Evolutionary conservation across 495 filamentous ascomycete genomes (phyloP), one percentile per base, ranked within the genome.

Genomic region (Aspergillus coremiiformis): DNA sequence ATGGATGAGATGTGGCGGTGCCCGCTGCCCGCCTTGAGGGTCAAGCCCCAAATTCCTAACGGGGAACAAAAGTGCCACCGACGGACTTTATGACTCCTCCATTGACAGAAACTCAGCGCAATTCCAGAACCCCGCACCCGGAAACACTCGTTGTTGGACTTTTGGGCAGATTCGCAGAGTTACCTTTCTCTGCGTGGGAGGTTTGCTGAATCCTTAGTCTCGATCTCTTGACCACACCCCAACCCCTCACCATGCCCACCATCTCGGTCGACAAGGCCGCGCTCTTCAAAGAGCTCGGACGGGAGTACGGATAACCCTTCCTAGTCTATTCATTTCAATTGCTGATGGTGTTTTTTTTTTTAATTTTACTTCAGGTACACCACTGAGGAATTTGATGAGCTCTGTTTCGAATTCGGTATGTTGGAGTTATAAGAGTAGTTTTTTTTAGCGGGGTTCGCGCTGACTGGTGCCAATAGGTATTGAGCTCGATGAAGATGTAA

Each of bases 381-480:
- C 39, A 88, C 86, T 59, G 82, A 95, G 56, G 87, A 92, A 64
- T 97, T 99, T 66, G 92, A 98, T 64, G 85, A 95, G 63, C 75
- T 99, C 58, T 99, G 93, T 67, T 98, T 99, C 79, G 93, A 99
- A 58, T 99, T 95, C 66, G 93, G 90, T 84, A 70, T 58, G 77
- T 66, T 46, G 51, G 42, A 44, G 9, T 32, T 50, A 29, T 37
- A 27, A 30, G 44, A 32, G 19, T 29, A 22, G 21, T 54, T 12
- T 47, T 12, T 47, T 37, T 52, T 63, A 33, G 65, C 61, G 61
- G 64, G 66, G 64, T 50, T 60, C 64, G 39, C 52, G 63, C 72
- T 78, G 55, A 79, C 53, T 29, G 10, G 26, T 53, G 44, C n/a
- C 39, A 51, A 51, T 54, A 85, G 82, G 85, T 50, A 95, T 98